Evolutionary conservation across 2,329 filamentous ascomycete genomes (phyloP), one percentile per base, ranked within the genome.

Genomic region (Colletotrichum cereale): DNA sequence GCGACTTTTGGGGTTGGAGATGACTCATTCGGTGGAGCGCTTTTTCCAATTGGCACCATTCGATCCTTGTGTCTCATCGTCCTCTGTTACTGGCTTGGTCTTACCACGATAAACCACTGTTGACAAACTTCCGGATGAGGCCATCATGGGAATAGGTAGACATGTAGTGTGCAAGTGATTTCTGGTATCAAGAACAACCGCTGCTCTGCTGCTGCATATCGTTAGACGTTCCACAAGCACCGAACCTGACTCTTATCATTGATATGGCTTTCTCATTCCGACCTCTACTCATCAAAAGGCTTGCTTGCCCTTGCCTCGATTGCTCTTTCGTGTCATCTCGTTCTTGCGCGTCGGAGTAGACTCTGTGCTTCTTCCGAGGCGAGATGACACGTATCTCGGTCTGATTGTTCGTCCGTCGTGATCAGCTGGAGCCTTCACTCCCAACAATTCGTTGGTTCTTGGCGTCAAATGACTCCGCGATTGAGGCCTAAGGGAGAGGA

Each of bases 1-100:
- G 21, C 12, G 26, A 10, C n/a, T 36, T 29, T 26, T 26, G 5
- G 34, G n/a, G 14, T 38, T 38, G 21, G 12, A 26, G 12, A 57
- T 57, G 53, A 57, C 53, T 57, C 53, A 57, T 40, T 57, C 53
- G 34, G 53, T 12, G 53, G 7, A 57, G 53, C 34, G 34, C 3
- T 2, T 57, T 57, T 57, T 18, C n/a, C 2, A 24, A 26, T 18
- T 40, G 34, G 12, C 34, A 5, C 53, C 12, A 16, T 38, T 24
- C 24, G 14, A 1, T 6, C n/a, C 21, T 38, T n/a, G 18, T 31
- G 52, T 11, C 52, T 56, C 14, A 38, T 34, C 53, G 18, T 12
- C 29, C 42, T 21, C 18, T 21, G 29, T 5, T 3, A 18, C n/a
- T 5, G 10, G 5, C 31, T 7, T 24, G 2, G 14, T n/a, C 12